A percentile compares a stretch with the other conserved stretches of the same genome.
Evolutionary conservation across 306 rosid species (phyloP).

Genomic region (Lathyrus aphaca): DNA sequence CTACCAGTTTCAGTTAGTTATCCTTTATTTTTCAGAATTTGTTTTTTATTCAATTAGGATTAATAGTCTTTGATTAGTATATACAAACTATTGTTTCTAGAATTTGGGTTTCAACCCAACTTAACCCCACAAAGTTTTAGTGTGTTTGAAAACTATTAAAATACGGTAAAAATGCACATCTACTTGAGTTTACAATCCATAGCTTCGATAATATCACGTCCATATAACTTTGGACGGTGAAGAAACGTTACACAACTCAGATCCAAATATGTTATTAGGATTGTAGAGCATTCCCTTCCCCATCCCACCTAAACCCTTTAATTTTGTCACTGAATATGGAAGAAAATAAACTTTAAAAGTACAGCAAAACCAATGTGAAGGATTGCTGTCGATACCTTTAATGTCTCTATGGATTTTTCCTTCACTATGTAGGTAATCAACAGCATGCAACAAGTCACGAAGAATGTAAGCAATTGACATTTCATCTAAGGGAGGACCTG

Average conservation of each 20-base stretch:
- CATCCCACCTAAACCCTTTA: constrained; percentile 4
- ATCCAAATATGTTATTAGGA: constrained; percentile 1
- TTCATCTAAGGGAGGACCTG: constrained; percentile 96
- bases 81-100: not conserved
- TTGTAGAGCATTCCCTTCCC: not conserved
- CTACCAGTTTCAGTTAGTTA: not conserved
- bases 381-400: constrained; percentile 63
- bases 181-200: not conserved
- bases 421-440: constrained; percentile 91
- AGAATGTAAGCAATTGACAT: constrained; percentile 89
- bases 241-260: not conserved
- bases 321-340: constrained; percentile 4
- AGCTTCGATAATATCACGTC: not conserved
- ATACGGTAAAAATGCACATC: not conserved
- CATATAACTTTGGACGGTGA: not conserved
- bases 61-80: not conserved
- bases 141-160: not conserved
- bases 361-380: constrained; percentile 15
- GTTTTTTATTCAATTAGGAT: constrained; percentile 8
- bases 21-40: not conserved
- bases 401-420: constrained; percentile 98
- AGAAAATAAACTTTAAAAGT: constrained; percentile 26
- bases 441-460: constrained; percentile 92
- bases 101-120: not conserved
- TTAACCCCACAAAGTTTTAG: constrained; percentile 3